Conservation (phyloP, 2,329 filamentous ascomycete species). For the Fusarium compactum region DNA sequence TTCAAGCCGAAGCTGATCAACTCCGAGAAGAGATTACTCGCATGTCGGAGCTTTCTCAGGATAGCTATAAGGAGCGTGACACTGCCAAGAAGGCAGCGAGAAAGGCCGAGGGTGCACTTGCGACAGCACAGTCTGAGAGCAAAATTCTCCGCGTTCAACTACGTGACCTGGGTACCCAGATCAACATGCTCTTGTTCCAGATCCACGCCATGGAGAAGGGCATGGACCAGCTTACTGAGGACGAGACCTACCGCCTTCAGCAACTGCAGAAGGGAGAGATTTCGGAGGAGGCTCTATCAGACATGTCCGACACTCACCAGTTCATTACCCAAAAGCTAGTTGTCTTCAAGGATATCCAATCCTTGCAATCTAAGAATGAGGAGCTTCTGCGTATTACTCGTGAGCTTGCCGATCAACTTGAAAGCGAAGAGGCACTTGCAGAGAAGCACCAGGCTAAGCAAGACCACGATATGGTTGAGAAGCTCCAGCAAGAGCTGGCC, state of each 20-base stretch:
- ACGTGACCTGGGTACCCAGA: conserved; percentile 88
- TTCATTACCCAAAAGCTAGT: conserved; percentile 93
- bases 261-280: conserved; percentile 82
- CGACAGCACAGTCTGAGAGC: conserved; percentile 73
- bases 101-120: conserved; percentile 80
- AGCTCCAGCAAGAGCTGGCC: conserved; percentile 77
- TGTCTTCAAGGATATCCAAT: conserved; percentile 85
- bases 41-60: conserved; percentile 86
- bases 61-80: conserved; percentile 84
- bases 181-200: conserved; percentile 91
- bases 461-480: conserved; percentile 79
- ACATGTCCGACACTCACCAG: conserved; percentile 85
- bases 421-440: conserved; percentile 85
- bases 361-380: conserved; percentile 89
- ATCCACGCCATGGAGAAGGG: conserved; percentile 86
- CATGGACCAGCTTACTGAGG: conserved; percentile 74
- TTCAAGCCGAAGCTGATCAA: conserved; percentile 83
- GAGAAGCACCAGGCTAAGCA: conserved; percentile 72
- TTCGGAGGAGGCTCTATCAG: conserved; percentile 75
- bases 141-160: conserved; percentile 87
- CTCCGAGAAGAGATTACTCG: conserved; percentile 84
- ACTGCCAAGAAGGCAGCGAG: conserved; percentile 80
- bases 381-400: conserved; percentile 86
- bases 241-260: conserved; percentile 81
- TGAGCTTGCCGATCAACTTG: conserved; percentile 87